Evolutionary conservation across 768 basidiomycete genomes (phyloP), one percentile per base, ranked within the genome.

Genomic region (Sporobolomyces phaffii): DNA sequence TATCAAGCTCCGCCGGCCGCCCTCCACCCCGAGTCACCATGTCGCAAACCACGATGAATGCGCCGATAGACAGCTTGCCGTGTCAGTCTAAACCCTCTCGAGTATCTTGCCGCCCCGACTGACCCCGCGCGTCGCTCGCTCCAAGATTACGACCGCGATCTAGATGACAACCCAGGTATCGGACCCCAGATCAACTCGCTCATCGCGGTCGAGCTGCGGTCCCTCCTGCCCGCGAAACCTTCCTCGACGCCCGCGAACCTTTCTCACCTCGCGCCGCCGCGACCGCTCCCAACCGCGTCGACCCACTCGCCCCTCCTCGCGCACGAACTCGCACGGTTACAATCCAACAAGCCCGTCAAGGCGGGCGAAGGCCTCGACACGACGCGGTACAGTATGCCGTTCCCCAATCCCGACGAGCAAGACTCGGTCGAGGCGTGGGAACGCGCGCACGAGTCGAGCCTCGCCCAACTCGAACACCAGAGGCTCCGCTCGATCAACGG

Each of bases 401-500:
- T 64, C 50, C 71, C 71, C 4, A 2, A 9, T 0, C 51, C 40
- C 8, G 45, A 40, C 1, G 64, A 60, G n/a, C 58, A 24, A 10
- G 64, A 62, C 43, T 10, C n/a, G 11, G 36, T 69, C 44, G 67
- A 62, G 10, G 71, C 60, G 31, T 72, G 71, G 71, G 64, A 72
- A 33, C n/a, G n/a, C 2, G 67, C 71, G 33, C 17, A 72, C 58
- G 48, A 50, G 38, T 40, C 45, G 49, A 56, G 51, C 6, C 44
- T 72, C 34, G 71, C 71, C 9, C 71, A 72, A 41, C 64, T 72
- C 64, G 71, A 72, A 53, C 71, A 72, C 53, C 71, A 68, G 36
- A 36, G 67, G 20, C 49, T 72, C n/a, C 31, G 71, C 8, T 57
- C 50, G 6, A 44, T 72, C 51, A 72, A 72, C 61, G 71, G 71